Base-by-base conservation (phyloP, 331 rosid genomes). In the Pyracantha coccinea region DNA sequence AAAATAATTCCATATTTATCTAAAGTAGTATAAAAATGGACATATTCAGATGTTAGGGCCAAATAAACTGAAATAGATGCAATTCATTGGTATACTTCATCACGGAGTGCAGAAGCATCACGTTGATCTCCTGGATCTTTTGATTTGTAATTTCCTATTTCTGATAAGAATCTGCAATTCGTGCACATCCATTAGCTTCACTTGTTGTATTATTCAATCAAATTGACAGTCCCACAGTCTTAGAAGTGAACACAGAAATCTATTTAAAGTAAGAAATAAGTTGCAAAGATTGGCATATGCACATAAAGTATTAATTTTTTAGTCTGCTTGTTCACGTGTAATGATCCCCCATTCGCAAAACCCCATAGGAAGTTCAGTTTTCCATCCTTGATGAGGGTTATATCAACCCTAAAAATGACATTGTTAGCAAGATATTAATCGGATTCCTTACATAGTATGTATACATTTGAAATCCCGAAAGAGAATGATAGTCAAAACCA, bases 31-130 rank as follows among this genome's bases (percentile, higher is more conserved):
- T 47, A 25, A 25, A 31, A 38, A 44, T 52, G 14, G 68, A 68
- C 58, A 59, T 72, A 64, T 38, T 66, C 29, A 35, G 54, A 28
- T 50, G 41, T 61, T 73, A 32, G 25, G 76, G 53, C 38, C 25
- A 78, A 15, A 60, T 65, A 61, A 21, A 52, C 68, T 19, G n/a
- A 2, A 69, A 68, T 52, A 47, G 20, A 71, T 35, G 54, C 17
- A 44, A 72, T 21, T 50, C 59, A 65, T 75, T 66, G 28, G 75
- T 83, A 21, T 86, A 93, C 98, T 86, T 93, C 97, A 68, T 93
- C 96, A 65, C 84, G 93, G 81, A 93, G 91, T 76, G 85, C 86
- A 77, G 97, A 89, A 79, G 96, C 86, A 59, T 88, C 80, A 17
- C 73, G 88, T 27, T 78, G 89, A 85, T 87, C 93, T 80, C 85